Percentiles rank a stretch among this genome's conserved stretches.
Conservation (phyloP, 176 grass and related monocot species). For the Microstegium vimineum region DNA sequence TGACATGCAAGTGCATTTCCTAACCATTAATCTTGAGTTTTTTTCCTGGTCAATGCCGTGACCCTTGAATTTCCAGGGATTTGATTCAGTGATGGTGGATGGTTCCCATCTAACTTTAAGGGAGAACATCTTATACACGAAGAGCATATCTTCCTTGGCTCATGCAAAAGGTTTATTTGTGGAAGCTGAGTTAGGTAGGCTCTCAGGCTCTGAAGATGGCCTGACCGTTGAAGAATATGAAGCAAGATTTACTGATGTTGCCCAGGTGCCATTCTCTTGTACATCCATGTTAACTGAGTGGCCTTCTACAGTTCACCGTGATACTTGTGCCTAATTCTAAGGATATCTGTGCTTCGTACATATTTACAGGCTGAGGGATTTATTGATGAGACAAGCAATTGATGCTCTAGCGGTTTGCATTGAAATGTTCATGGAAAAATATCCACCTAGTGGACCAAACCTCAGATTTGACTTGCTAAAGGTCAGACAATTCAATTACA, state of each 20-base stretch:
- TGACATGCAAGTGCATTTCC: neutral
- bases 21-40: slow-evolving; percentile 29
- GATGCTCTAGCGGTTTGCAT: slow-evolving; percentile 95
- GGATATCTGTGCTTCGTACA: neutral
- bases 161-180: slow-evolving; percentile 65
- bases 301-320: slow-evolving; percentile 24
- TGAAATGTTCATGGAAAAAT: slow-evolving; percentile 92
- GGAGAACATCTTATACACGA: slow-evolving; percentile 70
- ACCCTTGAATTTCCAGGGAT: slow-evolving; percentile 59
- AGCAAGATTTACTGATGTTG: slow-evolving; percentile 74
- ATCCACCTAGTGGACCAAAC: slow-evolving; percentile 67
- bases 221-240: slow-evolving; percentile 86
- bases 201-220: slow-evolving; percentile 90
- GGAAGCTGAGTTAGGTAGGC: slow-evolving; percentile 92
- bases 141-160: slow-evolving; percentile 61
- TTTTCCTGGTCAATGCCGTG: neutral
- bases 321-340: slow-evolving; percentile 11
- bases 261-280: slow-evolving; percentile 56
- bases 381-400: slow-evolving; percentile 74
- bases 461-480: slow-evolving; percentile 85
- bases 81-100: slow-evolving; percentile 96
- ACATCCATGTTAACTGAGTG: slow-evolving; percentile 3
- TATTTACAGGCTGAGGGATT: slow-evolving; percentile 74
- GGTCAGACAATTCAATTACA: slow-evolving; percentile 45
- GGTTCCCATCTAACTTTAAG: slow-evolving; percentile 71